Base-by-base conservation (phyloP, 371 early-diverging fungal species). In the Rozella allomycis region DNA sequence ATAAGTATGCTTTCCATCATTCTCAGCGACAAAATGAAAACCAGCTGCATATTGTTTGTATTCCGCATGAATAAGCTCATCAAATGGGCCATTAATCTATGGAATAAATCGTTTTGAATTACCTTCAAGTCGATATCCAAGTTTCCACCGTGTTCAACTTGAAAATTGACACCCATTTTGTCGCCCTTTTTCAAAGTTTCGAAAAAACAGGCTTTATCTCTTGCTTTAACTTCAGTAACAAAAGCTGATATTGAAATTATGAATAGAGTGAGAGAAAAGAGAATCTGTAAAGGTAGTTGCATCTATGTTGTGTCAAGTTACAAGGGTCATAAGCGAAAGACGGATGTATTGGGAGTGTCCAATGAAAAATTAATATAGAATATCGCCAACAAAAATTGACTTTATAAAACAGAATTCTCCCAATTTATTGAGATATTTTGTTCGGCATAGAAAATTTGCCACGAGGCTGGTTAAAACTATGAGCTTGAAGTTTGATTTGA, bases 51-150 rank as follows among this genome's bases (percentile, higher is more conserved):
- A 28, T 11, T 7, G 5, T 8, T 10, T 10, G 5, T 5, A 11
- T 10, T 28, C 13, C 16, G n/a, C n/a, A n/a, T 28, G 6, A 5
- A 28, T 5, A 28, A 11, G 13, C 16, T 28, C 5, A 12, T 6
- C 5, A 7, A 12, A 14, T 8, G 7, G 14, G 14, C 13, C 28
- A 28, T 12, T 5, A 28, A 14, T 10, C 14, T 7, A 28, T 16
- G 16, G 8, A 28, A 40, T 45, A 47, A n/a, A n/a, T n/a, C n/a
- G n/a, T n/a, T n/a, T n/a, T n/a, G n/a, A n/a, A n/a, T n/a, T 59
- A 75, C 77, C 70, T 54, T 56, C 46, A 77, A 73, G 34, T 78
- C 77, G 39, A 78, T 56, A 31, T 71, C 68, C 12, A 64, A 50
- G 25, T 70, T 48, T 17, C 64, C 70, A 26, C 71, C 75, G 30